Base-by-base conservation (phyloP, 192 early-diverging fungal genomes). In the Coemansia sp. region DNA sequence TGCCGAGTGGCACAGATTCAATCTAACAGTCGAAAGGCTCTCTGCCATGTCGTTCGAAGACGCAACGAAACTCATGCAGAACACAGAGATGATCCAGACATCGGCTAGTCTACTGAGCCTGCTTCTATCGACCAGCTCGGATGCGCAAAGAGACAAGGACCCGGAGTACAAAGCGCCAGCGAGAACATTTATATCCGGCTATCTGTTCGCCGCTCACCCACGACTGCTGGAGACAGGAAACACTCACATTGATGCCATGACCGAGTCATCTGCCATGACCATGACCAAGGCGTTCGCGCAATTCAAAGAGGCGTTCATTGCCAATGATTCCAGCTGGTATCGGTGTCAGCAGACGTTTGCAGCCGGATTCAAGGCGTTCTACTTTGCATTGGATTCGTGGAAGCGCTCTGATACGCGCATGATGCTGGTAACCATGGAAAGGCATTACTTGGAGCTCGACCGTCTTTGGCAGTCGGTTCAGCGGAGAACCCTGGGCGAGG, bases 401-500 rank as follows among this genome's bases (percentile, higher is more conserved):
- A 78, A 78, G 42, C 63, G 61, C 29, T 62, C 63, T 5, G 75
- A 78, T 48, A 65, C 75, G 13, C 47, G 62, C 34, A 47, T 57
- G 39, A 62, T 78, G 22, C n/a, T 78, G 22, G 11, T 62, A 27
- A 50, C 67, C 2, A 72, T 78, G 75, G 69, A 72, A 27, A 51
- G 62, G 46, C 75, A 78, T 46, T 78, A 78, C 30, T 49, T 78
- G 22, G 75, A 78, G 58, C 71, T 78, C 50, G 70, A 78, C 25
- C 65, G 61, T 23, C 57, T 78, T 27, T 72, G 75, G 75, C 75
- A 72, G 54, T 65, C 75, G 18, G 75, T 78, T 19, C 75, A 78
- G 67, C 62, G 64, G 13, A 39, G 60, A 23, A 72, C 75, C 0
- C 39, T 55, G 22, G 75, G 75, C 60, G 61, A 69, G 49, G 75